Base-by-base conservation (phyloP, 2,329 filamentous ascomycete genomes). In the Alternaria brassicicola region DNA sequence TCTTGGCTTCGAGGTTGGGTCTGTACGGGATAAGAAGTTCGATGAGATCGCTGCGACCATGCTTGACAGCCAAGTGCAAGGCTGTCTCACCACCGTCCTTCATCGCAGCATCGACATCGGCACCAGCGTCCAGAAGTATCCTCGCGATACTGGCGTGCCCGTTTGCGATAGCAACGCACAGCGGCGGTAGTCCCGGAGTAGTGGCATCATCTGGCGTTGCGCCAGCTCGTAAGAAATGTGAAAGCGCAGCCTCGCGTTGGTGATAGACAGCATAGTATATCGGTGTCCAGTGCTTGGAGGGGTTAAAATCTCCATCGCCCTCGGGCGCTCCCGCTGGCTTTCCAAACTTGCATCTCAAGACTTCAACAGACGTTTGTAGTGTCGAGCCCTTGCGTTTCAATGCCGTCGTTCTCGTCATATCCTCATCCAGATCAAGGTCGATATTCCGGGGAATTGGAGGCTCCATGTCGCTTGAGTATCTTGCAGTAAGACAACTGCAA, bases 161-260 rank as follows among this genome's bases (percentile, higher is more conserved):
- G 38, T 59, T 68, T 10, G 64, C 65, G 36, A 69, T 61, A 23
- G 73, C 73, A 28, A 76, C 62, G 51, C 68, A 74, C 7, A 76
- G 43, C 4, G 72, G 71, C 39, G 69, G 67, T 25, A 67, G 55
- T 5, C 67, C 68, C 25, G 59, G 62, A 15, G 57, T 62, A 35
- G 62, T 57, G 19, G 53, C 41, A 47, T 64, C 70, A 52, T 76
- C 68, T n/a, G 71, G 68, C 19, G 67, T 69, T 26, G 67, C 65
- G 3, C 72, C 74, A 28, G 49, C 59, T 47, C 63, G 64, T 26
- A 76, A 54, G 30, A 71, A 76, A 56, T 74, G 70, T 46, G 62
- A 56, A 3, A 76, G 67, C 7, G 74, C 74, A 15, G 73, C 70
- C 47, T 75, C 70, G 4, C 74, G 71, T 52, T 71, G 66, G 54